Conservation (phyloP, 176 grass and related monocot genomes). For the Bonia amplexicaulis region DNA sequence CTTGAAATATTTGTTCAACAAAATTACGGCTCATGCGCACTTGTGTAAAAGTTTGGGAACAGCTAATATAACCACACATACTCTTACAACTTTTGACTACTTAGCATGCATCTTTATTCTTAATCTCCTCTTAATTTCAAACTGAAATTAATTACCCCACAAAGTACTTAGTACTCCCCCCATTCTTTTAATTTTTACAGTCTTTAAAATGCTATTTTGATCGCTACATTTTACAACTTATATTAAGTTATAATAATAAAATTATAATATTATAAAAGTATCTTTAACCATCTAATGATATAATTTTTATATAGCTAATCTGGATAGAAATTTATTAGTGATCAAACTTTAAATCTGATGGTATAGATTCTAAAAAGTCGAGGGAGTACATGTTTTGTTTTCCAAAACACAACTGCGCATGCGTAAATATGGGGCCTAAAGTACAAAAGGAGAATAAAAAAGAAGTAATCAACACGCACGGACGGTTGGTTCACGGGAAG, state of each 20-base stretch:
- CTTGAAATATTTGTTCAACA: neutral
- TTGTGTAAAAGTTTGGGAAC: neutral
- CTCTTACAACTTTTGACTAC: neutral
- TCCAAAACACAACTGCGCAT: neutral
- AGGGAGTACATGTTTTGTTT: too few species aligned
- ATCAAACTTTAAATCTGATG: too few species aligned
- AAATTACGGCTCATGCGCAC: neutral
- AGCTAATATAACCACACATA: neutral
- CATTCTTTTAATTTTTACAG: too few species aligned
- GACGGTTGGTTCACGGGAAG: slow-evolving; percentile 18
- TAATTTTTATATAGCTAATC: too few species aligned
- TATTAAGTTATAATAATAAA: too few species aligned
- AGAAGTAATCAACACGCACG: neutral
- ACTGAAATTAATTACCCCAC: neutral
- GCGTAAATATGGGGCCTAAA: neutral
- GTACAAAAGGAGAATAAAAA: neutral
- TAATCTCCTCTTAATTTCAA: neutral
- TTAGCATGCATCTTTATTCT: neutral
- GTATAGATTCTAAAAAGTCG: too few species aligned
- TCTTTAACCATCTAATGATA: too few species aligned
- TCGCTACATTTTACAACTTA: too few species aligned
- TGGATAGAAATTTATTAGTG: too few species aligned
- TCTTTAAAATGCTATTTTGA: too few species aligned
- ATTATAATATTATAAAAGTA: too few species aligned
- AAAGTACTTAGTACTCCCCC: too few species aligned